These are phyloP conservation scores for Penicillium sp. DNA, from an alignment of 2,329 filamentous ascomycete species.

Conservation along the genomic window DNA sequence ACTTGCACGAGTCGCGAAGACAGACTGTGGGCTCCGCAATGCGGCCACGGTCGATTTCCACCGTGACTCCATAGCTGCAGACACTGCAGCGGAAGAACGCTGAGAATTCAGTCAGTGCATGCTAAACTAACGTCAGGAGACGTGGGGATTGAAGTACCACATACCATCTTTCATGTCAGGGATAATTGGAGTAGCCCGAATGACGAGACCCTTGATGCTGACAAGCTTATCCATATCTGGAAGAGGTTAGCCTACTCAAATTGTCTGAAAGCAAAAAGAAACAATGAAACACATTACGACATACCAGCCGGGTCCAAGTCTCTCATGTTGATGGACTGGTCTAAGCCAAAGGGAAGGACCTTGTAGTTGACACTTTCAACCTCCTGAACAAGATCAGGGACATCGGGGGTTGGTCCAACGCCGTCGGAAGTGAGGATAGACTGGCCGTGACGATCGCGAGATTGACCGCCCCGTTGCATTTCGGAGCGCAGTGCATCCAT, in stretches of 20 bases:
- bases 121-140: neutral
- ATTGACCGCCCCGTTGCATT: slow-evolving; percentile 34
- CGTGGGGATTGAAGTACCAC: slow-evolving; percentile 9
- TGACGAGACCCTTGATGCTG: slow-evolving; percentile 91
- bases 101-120: slow-evolving; percentile 12
- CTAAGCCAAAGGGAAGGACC: slow-evolving; percentile 82
- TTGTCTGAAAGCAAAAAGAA: neutral
- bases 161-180: slow-evolving; percentile 90
- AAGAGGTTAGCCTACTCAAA: neutral
- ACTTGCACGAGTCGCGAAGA: slow-evolving; percentile 71
- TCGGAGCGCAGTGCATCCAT: slow-evolving; percentile 62
- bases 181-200: slow-evolving; percentile 90
- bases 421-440: slow-evolving; percentile 20
- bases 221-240: slow-evolving; percentile 92
- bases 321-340: slow-evolving; percentile 81
- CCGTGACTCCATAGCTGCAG: slow-evolving; percentile 84
- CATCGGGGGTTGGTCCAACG: slow-evolving; percentile 33
- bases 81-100: slow-evolving; percentile 95
- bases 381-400: slow-evolving; percentile 67
- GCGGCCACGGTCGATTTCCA: slow-evolving; percentile 89
- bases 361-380: slow-evolving; percentile 76
- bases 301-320: slow-evolving; percentile 82
- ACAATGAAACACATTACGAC: slow-evolving; percentile 10
- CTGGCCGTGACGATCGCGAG: slow-evolving; percentile 18
- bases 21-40: slow-evolving; percentile 92